Conservation (phyloP, 208 protist genomes). For the Acanthamoeba sp. region DNA sequence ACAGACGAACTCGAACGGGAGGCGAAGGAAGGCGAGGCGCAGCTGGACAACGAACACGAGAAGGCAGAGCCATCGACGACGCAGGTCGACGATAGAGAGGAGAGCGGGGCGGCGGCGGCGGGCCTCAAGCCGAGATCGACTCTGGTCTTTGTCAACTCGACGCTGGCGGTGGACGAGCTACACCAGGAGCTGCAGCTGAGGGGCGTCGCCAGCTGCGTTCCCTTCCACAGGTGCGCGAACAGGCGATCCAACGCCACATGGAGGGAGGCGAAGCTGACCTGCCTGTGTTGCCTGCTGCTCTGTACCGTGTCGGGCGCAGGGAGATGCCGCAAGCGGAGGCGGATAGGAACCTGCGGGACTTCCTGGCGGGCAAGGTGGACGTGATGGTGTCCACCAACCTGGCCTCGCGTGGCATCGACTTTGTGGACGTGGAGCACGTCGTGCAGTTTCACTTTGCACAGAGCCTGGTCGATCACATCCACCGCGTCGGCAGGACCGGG, state of each 20-base stretch:
- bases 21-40: background rate
- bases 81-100: background rate
- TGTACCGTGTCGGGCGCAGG: background rate
- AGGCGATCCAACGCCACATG: too few relatives aligned
- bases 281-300: background rate
- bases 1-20: too few relatives aligned
- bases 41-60: background rate
- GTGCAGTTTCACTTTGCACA: conserved; percentile 63
- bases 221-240: conserved; percentile 5
- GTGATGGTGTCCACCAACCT: conserved; percentile 66
- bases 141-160: conserved; percentile 52
- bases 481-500: conserved; percentile 8
- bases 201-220: background rate
- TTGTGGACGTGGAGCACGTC: conserved; percentile 17
- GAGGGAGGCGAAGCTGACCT: too few relatives aligned
- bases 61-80: background rate
- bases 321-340: background rate
- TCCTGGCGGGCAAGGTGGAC: background rate
- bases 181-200: background rate
- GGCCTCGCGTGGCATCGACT: conserved; percentile 55
- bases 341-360: background rate
- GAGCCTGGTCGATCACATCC: conserved; percentile 35
- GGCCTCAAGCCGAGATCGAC: background rate
- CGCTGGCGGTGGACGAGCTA: background rate
- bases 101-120: background rate